Evolutionary conservation across 1,139 yeast genomes (phyloP).

Genomic region (Scheffersomyces illinoinensis): DNA sequence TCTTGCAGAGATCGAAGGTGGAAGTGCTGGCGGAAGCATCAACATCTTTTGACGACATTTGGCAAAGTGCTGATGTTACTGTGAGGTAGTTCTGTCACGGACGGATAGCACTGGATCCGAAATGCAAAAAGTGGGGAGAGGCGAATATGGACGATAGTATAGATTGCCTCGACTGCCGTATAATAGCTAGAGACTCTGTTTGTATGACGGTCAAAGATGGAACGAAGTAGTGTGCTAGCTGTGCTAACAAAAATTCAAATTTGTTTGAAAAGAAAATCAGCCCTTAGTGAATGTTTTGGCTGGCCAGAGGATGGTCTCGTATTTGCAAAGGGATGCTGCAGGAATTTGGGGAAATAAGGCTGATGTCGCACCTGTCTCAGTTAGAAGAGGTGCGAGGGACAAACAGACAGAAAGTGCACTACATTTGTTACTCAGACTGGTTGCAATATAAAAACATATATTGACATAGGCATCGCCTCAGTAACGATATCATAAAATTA

Average conservation of each 20-base stretch:
- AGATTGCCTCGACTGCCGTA: not conserved
- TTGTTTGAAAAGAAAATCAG: not conserved
- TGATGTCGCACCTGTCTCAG: not conserved
- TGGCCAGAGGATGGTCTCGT: not conserved
- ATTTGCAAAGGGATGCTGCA: not conserved
- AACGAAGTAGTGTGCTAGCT: not conserved
- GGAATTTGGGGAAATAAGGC: not conserved
- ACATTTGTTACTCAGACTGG: not conserved
- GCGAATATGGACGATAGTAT: not conserved
- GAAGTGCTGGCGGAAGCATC: not conserved
- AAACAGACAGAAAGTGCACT: not conserved
- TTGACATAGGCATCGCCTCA: not conserved
- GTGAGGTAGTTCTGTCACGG: not conserved
- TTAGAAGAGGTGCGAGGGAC: not conserved
- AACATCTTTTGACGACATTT: not conserved
- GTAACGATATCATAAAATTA: too few relatives aligned
- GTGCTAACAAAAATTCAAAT: not conserved
- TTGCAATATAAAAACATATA: not conserved
- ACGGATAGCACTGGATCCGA: not conserved
- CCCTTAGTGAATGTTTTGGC: not conserved
- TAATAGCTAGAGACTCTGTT: not conserved
- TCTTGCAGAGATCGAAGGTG: slow-evolving; percentile 13
- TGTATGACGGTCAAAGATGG: not conserved
- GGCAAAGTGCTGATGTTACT: not conserved
- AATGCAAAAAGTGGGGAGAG: not conserved